Evolutionary conservation across 1,139 yeast genomes (phyloP).

Genomic region (Protomyces inundatus): DNA sequence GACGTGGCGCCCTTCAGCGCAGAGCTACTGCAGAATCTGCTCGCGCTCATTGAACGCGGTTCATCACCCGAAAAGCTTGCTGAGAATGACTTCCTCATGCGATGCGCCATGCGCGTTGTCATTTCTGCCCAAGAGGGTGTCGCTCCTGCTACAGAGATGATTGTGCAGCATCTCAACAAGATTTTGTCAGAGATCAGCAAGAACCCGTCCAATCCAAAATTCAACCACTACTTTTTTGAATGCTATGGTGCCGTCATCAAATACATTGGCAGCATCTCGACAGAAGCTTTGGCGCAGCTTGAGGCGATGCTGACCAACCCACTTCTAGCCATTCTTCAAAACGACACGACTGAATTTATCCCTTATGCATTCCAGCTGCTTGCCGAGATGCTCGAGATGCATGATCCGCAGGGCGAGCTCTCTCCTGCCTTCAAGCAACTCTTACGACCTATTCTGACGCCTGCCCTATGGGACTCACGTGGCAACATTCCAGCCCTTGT

Average conservation of each 20-base stretch:
- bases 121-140: slow-evolving; percentile 64
- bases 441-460: slow-evolving; percentile 76
- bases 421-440: slow-evolving; percentile 64
- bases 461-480: slow-evolving; percentile 82
- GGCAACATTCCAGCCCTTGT: slow-evolving; percentile 94
- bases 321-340: slow-evolving; percentile 60
- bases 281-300: slow-evolving; percentile 35
- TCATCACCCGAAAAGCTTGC: slow-evolving; percentile 85
- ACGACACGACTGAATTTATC: slow-evolving; percentile 88
- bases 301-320: slow-evolving; percentile 62
- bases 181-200: slow-evolving; percentile 68
- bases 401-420: slow-evolving; percentile 47
- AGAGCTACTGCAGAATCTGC: slow-evolving; percentile 57
- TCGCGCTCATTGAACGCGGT: slow-evolving; percentile 58
- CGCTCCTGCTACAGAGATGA: slow-evolving; percentile 42
- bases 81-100: slow-evolving; percentile 89
- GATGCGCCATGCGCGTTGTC: slow-evolving; percentile 69
- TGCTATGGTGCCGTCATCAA: slow-evolving; percentile 71
- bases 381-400: slow-evolving; percentile 66
- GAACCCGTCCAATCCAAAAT: slow-evolving; percentile 93
- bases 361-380: slow-evolving; percentile 89
- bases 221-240: slow-evolving; percentile 87
- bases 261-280: slow-evolving; percentile 38
- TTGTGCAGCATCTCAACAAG: slow-evolving; percentile 52
- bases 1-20: slow-evolving; percentile 61